Evolutionary conservation across 2,329 filamentous ascomycete genomes (phyloP).

Genomic region (Neonectria hederae): DNA sequence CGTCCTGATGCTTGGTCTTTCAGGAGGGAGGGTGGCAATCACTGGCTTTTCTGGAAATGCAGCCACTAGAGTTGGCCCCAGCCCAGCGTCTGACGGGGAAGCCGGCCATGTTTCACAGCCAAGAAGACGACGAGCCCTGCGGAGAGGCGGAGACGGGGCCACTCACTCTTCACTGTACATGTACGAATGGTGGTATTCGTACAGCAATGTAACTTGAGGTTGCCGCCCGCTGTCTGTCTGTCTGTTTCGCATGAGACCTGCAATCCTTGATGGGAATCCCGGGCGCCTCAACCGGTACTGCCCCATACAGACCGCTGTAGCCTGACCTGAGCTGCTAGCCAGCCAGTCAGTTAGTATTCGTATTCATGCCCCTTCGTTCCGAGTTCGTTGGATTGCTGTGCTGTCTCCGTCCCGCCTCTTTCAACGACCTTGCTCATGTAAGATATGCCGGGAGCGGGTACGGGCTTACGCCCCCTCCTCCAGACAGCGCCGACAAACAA

Average conservation of each 20-base stretch:
- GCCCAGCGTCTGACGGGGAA: slow-evolving; percentile 1
- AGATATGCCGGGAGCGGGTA: slow-evolving; percentile 6
- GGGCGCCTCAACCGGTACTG: background rate
- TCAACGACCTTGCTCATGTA: background rate
- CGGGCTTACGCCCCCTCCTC: slow-evolving; percentile 7
- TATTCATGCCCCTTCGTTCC: background rate
- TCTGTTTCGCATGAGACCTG: background rate
- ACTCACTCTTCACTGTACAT: background rate
- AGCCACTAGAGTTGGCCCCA: background rate
- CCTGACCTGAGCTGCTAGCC: too few species aligned
- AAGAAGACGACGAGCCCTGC: background rate
- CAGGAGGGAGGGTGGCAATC: too few species aligned
- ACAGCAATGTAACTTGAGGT: background rate
- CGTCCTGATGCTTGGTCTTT: slow-evolving; percentile 25
- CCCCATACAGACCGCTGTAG: background rate
- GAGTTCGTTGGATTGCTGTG: background rate
- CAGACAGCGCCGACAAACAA: slow-evolving; percentile 5
- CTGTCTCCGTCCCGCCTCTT: background rate
- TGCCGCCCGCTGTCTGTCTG: background rate
- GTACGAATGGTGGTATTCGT: background rate
- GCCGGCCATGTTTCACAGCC: slow-evolving; percentile 13
- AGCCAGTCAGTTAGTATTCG: background rate
- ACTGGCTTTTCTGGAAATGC: slow-evolving; percentile 4
- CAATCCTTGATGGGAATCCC: slow-evolving; percentile 10
- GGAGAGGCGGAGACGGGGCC: background rate